phyloP scores from a whole-genome alignment of 2,329 filamentous ascomycete genomes.

The Colletotrichum somersetense region DNA sequence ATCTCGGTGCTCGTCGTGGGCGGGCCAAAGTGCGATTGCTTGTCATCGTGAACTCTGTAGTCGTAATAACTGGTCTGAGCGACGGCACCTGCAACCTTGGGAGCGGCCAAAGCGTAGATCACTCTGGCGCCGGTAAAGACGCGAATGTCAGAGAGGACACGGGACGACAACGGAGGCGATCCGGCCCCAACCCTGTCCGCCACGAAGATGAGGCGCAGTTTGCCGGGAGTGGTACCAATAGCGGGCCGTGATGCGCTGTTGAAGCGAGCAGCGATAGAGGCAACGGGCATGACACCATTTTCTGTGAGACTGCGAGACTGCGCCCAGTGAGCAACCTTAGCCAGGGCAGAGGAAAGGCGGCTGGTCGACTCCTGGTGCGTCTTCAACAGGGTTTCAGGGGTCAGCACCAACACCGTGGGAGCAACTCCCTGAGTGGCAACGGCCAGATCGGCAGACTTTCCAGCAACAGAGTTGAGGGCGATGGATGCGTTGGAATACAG shows the following conservation, averaged over 20 bases:
- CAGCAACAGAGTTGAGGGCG: conserved; percentile 89
- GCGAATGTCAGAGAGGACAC: conserved; percentile 82
- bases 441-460: conserved; percentile 76
- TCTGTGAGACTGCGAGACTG: conserved; percentile 77
- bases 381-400: conserved; percentile 77
- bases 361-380: conserved; percentile 73
- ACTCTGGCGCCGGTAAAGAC: conserved; percentile 84
- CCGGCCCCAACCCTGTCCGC: conserved; percentile 77
- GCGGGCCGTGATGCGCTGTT: conserved; percentile 64
- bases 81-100: conserved; percentile 89
- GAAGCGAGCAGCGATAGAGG: conserved; percentile 67
- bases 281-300: conserved; percentile 79
- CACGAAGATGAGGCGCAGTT: conserved; percentile 84
- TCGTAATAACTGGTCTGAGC: conserved; percentile 90
- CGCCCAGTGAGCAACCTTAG: conserved; percentile 77
- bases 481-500: conserved; percentile 88
- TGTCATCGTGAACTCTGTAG: conserved; percentile 72
- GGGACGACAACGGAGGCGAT: conserved; percentile 74
- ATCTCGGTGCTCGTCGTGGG: conserved; percentile 86
- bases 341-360: conserved; percentile 71
- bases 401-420: conserved; percentile 86
- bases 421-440: conserved; percentile 80
- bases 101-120: conserved; percentile 85
- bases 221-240: conserved; percentile 74
- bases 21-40: conserved; percentile 80